Base-by-base conservation (phyloP, 148 eudicot species). In the Selenicereus undatus region DNA sequence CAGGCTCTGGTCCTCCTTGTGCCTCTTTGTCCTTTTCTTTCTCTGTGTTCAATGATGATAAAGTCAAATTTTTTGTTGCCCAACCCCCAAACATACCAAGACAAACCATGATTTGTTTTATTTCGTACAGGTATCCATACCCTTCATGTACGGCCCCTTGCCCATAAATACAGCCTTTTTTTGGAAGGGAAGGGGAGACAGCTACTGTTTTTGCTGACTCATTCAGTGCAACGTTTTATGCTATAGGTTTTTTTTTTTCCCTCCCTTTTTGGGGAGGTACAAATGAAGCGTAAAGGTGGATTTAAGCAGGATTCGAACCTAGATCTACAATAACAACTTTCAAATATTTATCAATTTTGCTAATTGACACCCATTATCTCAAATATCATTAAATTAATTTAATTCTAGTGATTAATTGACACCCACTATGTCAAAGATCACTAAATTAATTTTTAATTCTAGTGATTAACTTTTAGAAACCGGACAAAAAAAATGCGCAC, bases 11-110 rank as follows among this genome's bases (percentile, higher is more conserved):
- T 89, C 97, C 64, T 86, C 78, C 70, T 82, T 93, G 54, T 91
- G 90, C 84, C 89, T 89, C 64, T 86, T 90, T 45, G 87, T 86
- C 86, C 85, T 95, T 87, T 87, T 95, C 81, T 86, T 95, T 87
- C 97, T 93, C 98, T 95, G 88, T 78, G 70, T 27, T 79, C 71
- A 66, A 66, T 58, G 8, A 27, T 76, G 50, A 30, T 35, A 60
- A 58, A 60, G 20, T 76, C 22, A 32, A 58, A 14, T 21, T 76
- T 62, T 76, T 71, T 76, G 26, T 76, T 45, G 20, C 54, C 14
- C 17, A 12, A 56, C 17, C 45, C 68, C 68, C 29, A 54, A 14
- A 30, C 27, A 64, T 32, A 52, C 64, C 29, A 50, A 75, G 65
- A 52, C 29, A n/a, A 26, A 64, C 68, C 22, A 54, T 17, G 26